phyloP scores from a whole-genome alignment of 2,329 filamentous ascomycete genomes.

The Pseudogymnoascus sp. region DNA sequence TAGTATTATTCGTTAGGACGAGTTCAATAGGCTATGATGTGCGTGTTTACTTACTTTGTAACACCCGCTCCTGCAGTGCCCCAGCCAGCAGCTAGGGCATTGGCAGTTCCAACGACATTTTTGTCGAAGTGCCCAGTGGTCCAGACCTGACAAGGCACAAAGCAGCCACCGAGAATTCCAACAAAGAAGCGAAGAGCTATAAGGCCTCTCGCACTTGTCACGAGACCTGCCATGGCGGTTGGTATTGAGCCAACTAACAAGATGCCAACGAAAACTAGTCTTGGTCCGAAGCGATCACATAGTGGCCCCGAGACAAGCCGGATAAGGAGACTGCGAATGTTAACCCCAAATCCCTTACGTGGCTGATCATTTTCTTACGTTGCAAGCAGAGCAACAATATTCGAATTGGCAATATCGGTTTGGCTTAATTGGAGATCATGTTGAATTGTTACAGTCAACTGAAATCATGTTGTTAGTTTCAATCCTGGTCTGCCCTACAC shows the following conservation, averaged over 20 bases:
- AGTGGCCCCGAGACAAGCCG: constrained; percentile 68
- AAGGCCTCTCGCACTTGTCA: constrained; percentile 57
- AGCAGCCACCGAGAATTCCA: constrained; percentile 65
- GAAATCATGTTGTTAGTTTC: constrained; percentile 4
- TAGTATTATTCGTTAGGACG: neutral
- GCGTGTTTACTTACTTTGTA: constrained; percentile 36
- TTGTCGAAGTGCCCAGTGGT: constrained; percentile 86
- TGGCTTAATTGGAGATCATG: constrained; percentile 62
- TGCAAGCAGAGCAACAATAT: constrained; percentile 68
- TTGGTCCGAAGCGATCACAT: constrained; percentile 75
- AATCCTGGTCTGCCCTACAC: neutral
- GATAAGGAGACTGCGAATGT: constrained; percentile 47
- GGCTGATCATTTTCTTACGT: constrained; percentile 39
- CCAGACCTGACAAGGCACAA: constrained; percentile 83
- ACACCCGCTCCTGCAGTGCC: constrained; percentile 81
- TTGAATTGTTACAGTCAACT: constrained; percentile 67
- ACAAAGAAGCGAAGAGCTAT: constrained; percentile 68
- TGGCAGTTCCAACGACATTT: constrained; percentile 78
- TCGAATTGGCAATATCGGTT: constrained; percentile 71
- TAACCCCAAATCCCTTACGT: constrained; percentile 5
- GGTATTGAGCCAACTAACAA: constrained; percentile 71
- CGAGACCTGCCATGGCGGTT: constrained; percentile 68
- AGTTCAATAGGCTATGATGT: neutral
- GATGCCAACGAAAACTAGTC: constrained; percentile 65
- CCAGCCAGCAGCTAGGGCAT: constrained; percentile 71